These are phyloP conservation scores for Cladosporium sp. DNA, from an alignment of 2,329 filamentous ascomycete genomes.

Conservation along the genomic window DNA sequence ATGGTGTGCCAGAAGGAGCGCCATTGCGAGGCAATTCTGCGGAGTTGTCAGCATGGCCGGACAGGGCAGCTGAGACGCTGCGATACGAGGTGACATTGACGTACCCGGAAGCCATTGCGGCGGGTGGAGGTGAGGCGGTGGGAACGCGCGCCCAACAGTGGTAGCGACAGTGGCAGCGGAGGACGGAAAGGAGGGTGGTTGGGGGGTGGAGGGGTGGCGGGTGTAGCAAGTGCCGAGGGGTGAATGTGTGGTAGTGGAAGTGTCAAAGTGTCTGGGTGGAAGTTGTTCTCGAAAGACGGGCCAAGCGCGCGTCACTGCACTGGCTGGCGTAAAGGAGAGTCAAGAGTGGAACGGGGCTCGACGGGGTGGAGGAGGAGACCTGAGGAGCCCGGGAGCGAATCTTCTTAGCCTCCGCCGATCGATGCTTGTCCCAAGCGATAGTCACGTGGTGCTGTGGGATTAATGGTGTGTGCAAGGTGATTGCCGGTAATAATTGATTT, in stretches of 20 bases:
- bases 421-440: conserved; percentile 4
- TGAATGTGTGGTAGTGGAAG: not conserved
- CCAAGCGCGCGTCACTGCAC: conserved; percentile 13
- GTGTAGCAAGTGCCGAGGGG: not conserved
- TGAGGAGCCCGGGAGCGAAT: conserved; percentile 3
- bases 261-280: not conserved
- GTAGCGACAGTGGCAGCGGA: conserved; percentile 10
- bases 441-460: not conserved
- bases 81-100: not conserved
- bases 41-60: not conserved
- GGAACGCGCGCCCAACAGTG: not conserved
- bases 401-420: conserved; percentile 14
- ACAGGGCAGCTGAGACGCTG: not conserved
- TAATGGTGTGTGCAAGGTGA: not conserved
- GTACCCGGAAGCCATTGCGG: conserved; percentile 17
- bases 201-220: not conserved
- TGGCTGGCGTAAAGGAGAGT: conserved; percentile 5
- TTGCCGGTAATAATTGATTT: not conserved
- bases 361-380: not conserved
- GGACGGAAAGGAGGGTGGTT: not conserved
- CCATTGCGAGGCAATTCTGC: conserved; percentile 57
- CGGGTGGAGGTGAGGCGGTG: conserved; percentile 2
- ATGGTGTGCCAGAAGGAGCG: conserved; percentile 90
- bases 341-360: no score
- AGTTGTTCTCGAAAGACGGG: conserved; percentile 8